Evolutionary conservation across 225 moss, liverwort and hornwort genomes (phyloP).

Genomic region (Takakia lepidozioides): DNA sequence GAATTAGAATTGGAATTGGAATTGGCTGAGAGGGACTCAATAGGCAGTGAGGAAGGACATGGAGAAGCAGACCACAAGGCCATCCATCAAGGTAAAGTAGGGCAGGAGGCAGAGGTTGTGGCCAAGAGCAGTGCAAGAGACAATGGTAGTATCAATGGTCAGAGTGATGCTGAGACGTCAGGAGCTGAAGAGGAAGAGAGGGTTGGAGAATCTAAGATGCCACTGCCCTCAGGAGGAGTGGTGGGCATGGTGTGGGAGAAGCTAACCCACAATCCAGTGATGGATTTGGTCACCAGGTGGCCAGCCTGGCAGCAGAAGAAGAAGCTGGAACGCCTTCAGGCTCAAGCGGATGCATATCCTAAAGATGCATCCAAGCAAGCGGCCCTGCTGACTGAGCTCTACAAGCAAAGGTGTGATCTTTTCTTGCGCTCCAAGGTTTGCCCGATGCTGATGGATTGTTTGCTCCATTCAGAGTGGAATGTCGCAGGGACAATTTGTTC

Average conservation of each 20-base stretch:
- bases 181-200: conserved; percentile 26
- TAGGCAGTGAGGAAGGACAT: no score
- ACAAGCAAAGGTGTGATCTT: conserved; percentile 69
- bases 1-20: no score
- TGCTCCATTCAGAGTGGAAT: not conserved
- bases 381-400: conserved; percentile 72
- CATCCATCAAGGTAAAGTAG: conserved; percentile 11
- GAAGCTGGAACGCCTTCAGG: conserved; percentile 69
- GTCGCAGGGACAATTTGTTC: not conserved
- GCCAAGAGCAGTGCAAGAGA: not conserved
- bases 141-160: conserved; percentile 14
- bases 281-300: conserved; percentile 87
- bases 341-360: conserved; percentile 74
- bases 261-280: conserved; percentile 60
- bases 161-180: conserved; percentile 29
- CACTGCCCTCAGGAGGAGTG: conserved; percentile 37
- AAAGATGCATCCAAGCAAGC: conserved; percentile 91
- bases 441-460: not conserved
- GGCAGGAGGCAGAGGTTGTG: not conserved
- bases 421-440: not conserved
- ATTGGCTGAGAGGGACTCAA: no score
- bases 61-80: no score
- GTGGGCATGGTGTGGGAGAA: conserved; percentile 55
- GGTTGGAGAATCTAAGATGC: conserved; percentile 18
- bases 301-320: conserved; percentile 98